These are phyloP conservation scores for Macrocystidia cucumis DNA, from an alignment of 1,284 basidiomycete genomes.

Conservation along the genomic window DNA sequence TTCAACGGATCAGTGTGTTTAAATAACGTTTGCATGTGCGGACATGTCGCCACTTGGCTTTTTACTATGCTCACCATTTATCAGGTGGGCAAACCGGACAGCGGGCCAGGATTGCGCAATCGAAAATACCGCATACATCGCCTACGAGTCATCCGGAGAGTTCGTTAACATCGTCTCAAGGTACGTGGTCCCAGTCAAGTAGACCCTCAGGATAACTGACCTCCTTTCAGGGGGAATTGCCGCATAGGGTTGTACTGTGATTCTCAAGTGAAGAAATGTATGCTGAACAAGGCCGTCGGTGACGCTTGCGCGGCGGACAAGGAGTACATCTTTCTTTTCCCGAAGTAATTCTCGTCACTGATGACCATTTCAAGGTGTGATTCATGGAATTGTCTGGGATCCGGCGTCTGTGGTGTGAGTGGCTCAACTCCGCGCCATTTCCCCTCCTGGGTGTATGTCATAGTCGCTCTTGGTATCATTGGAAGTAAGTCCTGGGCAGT, in stretches of 20 bases:
- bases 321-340: constrained; percentile 56
- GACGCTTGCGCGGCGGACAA: constrained; percentile 70
- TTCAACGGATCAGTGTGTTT: constrained; percentile 79
- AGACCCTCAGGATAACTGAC: no score
- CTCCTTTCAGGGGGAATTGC: constrained; percentile 53
- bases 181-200: constrained; percentile 23
- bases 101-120: constrained; percentile 56
- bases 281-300: constrained; percentile 47
- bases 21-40: constrained; percentile 74
- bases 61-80: constrained; percentile 6
- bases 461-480: constrained; percentile 69
- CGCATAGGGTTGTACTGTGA: constrained; percentile 69
- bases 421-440: constrained; percentile 61
- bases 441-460: constrained; percentile 59
- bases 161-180: constrained; percentile 75
- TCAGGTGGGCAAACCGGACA: constrained; percentile 71
- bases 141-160: constrained; percentile 48
- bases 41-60: not conserved
- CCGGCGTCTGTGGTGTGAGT: constrained; percentile 52
- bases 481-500: constrained; percentile 23
- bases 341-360: constrained; percentile 5
- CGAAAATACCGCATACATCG: constrained; percentile 76
- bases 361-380: constrained; percentile 41
- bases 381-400: constrained; percentile 68
- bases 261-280: constrained; percentile 48